Evolutionary conservation across 768 basidiomycete genomes (phyloP).

Genomic region (Lentinula guzmanii): DNA sequence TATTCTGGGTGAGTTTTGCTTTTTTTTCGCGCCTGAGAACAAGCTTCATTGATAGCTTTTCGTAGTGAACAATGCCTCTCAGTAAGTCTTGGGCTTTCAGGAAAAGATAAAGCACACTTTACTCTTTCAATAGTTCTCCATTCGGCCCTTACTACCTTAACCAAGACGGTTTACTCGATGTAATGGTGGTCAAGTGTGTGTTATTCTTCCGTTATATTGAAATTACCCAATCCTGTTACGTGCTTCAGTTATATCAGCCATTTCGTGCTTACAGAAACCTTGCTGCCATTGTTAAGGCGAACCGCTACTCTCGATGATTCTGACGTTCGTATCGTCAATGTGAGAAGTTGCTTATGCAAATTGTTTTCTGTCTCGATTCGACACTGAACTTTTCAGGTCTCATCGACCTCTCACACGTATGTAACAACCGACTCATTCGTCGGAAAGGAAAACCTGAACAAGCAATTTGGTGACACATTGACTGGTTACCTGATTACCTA

Average conservation of each 20-base stretch:
- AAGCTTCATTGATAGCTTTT: no score
- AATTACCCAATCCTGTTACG: background rate
- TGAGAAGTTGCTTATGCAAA: conserved; percentile 53
- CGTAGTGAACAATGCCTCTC: background rate
- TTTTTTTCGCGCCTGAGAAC: no score
- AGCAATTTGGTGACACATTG: conserved; percentile 2
- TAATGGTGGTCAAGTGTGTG: conserved; percentile 34
- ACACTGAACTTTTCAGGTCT: conserved; percentile 4
- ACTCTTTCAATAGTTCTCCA: no score
- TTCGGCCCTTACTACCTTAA: no score
- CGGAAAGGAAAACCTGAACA: conserved; percentile 9
- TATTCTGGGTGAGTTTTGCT: conserved; percentile 27
- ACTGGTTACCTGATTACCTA: conserved; percentile 1
- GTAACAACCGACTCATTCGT: conserved; percentile 7
- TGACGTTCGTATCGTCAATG: conserved; percentile 26
- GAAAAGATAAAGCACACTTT: no score
- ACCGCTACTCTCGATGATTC: conserved; percentile 42
- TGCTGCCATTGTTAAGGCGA: conserved; percentile 44
- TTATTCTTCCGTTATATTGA: no score
- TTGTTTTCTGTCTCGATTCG: background rate
- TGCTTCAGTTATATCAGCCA: conserved; percentile 42
- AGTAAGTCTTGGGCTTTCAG: no score
- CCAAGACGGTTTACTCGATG: conserved; percentile 15
- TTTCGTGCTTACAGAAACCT: conserved; percentile 46
- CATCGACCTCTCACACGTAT: conserved; percentile 6